Percentiles rank a stretch among this genome's conserved stretches.
Conservation (phyloP, 1,284 basidiomycete species). For the Cryptococcus neoformans region DNA sequence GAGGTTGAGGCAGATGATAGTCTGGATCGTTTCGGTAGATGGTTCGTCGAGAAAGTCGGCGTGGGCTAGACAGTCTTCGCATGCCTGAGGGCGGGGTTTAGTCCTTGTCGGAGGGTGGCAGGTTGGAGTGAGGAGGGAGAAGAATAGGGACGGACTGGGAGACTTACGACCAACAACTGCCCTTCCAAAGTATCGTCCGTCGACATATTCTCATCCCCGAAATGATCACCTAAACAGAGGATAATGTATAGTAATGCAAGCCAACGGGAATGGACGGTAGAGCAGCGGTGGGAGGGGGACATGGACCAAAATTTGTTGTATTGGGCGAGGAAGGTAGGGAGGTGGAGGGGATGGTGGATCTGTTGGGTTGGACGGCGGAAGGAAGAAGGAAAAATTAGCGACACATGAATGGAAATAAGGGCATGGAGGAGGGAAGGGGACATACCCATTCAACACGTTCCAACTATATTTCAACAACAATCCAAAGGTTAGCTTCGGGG, state of each 20-base stretch:
- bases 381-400: neutral
- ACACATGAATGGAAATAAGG: too few relatives aligned
- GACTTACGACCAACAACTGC: constrained; percentile 8
- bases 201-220: constrained; percentile 12
- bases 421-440: neutral
- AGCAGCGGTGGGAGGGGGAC: constrained; percentile 1
- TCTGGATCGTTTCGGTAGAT: constrained; percentile 17
- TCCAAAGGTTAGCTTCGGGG: too few relatives aligned
- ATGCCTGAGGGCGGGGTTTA: constrained; percentile 3
- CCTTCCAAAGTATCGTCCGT: constrained; percentile 7
- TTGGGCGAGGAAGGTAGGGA: constrained; percentile 16
- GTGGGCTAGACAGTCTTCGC: constrained; percentile 13
- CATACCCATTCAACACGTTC: constrained; percentile 22
- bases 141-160: too few relatives aligned
- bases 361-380: neutral
- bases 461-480: constrained; percentile 2
- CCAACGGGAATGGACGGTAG: constrained; percentile 17
- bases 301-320: constrained; percentile 19
- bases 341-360: constrained; percentile 20
- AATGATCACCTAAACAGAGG: constrained; percentile 15
- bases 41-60: constrained; percentile 13
- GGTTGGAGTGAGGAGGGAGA: too few relatives aligned
- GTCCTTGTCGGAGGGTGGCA: too few relatives aligned
- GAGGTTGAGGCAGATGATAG: constrained; percentile 18
- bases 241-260: constrained; percentile 15